Evolutionary conservation across 2,329 filamentous ascomycete species (phyloP).

Genomic region (Botrytis paeoniae): DNA sequence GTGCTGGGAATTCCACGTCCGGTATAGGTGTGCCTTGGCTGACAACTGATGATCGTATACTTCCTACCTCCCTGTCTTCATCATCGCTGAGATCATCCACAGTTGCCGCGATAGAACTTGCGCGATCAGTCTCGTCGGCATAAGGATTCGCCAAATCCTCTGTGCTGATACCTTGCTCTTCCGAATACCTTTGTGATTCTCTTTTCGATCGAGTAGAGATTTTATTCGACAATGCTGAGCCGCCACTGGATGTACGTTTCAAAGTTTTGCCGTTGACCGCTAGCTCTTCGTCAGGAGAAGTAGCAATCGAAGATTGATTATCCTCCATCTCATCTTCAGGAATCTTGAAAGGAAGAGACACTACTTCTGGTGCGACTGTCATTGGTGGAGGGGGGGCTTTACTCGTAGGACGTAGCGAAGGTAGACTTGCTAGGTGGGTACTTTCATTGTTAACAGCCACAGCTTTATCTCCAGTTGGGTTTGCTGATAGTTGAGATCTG

Average conservation of each 20-base stretch:
- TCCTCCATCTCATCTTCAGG: conserved; percentile 48
- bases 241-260: conserved; percentile 47
- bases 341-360: conserved; percentile 65
- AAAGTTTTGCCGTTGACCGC: conserved; percentile 52
- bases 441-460: conserved; percentile 38
- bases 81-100: conserved; percentile 50
- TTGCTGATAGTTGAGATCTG: conserved; percentile 29
- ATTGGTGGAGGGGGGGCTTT: conserved; percentile 36
- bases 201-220: conserved; percentile 29
- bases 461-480: conserved; percentile 36
- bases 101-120: conserved; percentile 55
- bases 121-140: conserved; percentile 40
- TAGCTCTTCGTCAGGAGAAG: conserved; percentile 61
- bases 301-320: conserved; percentile 65
- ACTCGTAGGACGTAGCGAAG: conserved; percentile 34
- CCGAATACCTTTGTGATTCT: conserved; percentile 32
- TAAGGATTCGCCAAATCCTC: conserved; percentile 47
- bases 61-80: conserved; percentile 36
- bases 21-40: conserved; percentile 21
- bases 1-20: background rate
- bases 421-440: conserved; percentile 33
- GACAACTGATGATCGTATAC: conserved; percentile 31
- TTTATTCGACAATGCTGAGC: conserved; percentile 41
- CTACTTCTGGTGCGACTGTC: conserved; percentile 50
- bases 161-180: conserved; percentile 30